A percentile compares a stretch with the other conserved stretches of the same genome.
phyloP scores from a whole-genome alignment of 202 grass and related monocot species.

The Cymbopogon flexuosus region DNA sequence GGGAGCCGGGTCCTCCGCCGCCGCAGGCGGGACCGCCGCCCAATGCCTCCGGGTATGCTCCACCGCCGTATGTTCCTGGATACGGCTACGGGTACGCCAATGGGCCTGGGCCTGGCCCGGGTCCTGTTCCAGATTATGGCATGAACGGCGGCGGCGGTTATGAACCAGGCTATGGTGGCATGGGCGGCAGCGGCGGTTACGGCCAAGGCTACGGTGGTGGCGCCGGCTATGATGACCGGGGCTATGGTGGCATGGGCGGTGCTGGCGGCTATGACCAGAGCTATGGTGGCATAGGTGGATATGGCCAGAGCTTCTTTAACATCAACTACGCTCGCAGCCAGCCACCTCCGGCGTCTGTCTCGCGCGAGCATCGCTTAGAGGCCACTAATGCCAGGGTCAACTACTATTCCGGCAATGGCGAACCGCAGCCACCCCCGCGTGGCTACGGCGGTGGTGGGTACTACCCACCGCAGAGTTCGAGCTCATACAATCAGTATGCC shows the following conservation, averaged over 20 bases:
- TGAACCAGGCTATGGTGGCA: not conserved
- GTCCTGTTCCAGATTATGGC: constrained; percentile 14
- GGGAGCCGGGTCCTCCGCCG: not conserved
- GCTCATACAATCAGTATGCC: constrained; percentile 45
- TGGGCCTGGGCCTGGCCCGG: not conserved
- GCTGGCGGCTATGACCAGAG: not conserved
- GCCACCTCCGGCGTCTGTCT: constrained; percentile 38
- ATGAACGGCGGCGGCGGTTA: constrained; percentile 5
- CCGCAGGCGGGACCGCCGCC: constrained; percentile 27
- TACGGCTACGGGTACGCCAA: constrained; percentile 23
- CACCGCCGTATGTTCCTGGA: constrained; percentile 22
- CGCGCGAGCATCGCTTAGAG: constrained; percentile 44
- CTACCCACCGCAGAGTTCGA: constrained; percentile 49
- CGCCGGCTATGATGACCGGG: not conserved
- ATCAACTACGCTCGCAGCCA: constrained; percentile 57
- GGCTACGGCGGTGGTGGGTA: constrained; percentile 39
- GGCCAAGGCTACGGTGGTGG: constrained; percentile 4
- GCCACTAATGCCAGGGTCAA: constrained; percentile 39
- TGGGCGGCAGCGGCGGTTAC: constrained; percentile 3
- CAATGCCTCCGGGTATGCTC: constrained; percentile 29
- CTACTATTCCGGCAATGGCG: constrained; percentile 31
- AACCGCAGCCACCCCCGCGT: constrained; percentile 16
- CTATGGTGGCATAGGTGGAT: constrained; percentile 33
- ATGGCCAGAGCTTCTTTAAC: constrained; percentile 56
- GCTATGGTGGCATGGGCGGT: constrained; percentile 1